phyloP scores from a whole-genome alignment of 192 early-diverging fungal genomes.

The Coemansia sp. region DNA sequence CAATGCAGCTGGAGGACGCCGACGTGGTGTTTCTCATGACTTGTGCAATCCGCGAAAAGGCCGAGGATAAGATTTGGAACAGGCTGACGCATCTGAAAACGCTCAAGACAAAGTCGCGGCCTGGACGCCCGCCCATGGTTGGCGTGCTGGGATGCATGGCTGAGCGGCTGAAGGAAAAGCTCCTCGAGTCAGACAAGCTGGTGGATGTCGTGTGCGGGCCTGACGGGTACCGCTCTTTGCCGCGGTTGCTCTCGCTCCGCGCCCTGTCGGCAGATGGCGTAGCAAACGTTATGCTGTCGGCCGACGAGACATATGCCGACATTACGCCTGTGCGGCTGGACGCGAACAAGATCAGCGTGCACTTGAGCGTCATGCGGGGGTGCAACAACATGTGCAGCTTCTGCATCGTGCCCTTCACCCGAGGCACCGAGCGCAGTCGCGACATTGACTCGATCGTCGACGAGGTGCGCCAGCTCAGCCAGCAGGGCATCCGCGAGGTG shows the following conservation, averaged over 20 bases:
- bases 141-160: constrained; percentile 85
- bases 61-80: constrained; percentile 74
- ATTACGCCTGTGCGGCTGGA: constrained; percentile 73
- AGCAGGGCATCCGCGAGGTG: constrained; percentile 67
- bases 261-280: constrained; percentile 67
- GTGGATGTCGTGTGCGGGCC: constrained; percentile 81
- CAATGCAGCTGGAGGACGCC: constrained; percentile 58
- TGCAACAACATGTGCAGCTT: constrained; percentile 86
- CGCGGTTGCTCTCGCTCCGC: constrained; percentile 69
- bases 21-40: constrained; percentile 77
- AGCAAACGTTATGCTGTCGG: constrained; percentile 79
- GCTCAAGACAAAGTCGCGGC: constrained; percentile 58
- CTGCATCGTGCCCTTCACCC: constrained; percentile 79
- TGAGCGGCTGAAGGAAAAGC: constrained; percentile 70
- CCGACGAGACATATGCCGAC: constrained; percentile 81
- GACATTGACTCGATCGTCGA: constrained; percentile 69
- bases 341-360: constrained; percentile 66
- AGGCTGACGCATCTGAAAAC: constrained; percentile 62
- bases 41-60: constrained; percentile 79
- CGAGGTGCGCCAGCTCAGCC: constrained; percentile 65
- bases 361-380: constrained; percentile 76
- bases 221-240: constrained; percentile 76
- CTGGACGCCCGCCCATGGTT: constrained; percentile 65
- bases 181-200: constrained; percentile 69
- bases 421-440: constrained; percentile 74